A percentile compares a stretch with the other conserved stretches of the same genome.
Evolutionary conservation across 306 rosid species (phyloP).

Genomic region (Cucumis cinereus): DNA sequence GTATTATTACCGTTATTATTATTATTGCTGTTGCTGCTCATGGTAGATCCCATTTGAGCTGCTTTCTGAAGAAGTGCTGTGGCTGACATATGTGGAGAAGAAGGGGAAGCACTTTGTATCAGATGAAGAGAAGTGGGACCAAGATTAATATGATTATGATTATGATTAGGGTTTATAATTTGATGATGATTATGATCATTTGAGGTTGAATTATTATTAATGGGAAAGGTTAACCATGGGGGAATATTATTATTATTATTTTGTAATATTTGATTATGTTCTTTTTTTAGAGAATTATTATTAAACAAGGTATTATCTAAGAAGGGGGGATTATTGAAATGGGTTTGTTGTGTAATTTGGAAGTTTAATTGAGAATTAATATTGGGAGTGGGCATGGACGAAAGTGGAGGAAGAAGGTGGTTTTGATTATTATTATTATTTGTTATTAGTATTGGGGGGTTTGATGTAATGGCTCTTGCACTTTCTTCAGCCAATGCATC

Average conservation of each 20-base stretch:
- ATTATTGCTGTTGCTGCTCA: slow-evolving; percentile 12
- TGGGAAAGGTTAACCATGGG: slow-evolving; percentile 35
- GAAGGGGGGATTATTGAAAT: slow-evolving; percentile 20
- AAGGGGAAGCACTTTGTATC: slow-evolving; percentile 20
- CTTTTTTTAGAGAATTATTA: neutral
- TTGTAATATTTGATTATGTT: neutral
- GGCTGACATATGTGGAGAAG: slow-evolving; percentile 88
- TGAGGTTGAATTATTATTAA: neutral
- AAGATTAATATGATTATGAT: slow-evolving; percentile 27
- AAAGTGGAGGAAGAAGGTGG: slow-evolving; percentile 10
- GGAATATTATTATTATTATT: slow-evolving; percentile 16
- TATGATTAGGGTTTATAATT: slow-evolving; percentile 73
- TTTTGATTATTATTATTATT: slow-evolving; percentile 10
- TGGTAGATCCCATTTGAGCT: slow-evolving; percentile 89
- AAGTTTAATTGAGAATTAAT: neutral
- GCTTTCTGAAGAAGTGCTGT: slow-evolving; percentile 96
- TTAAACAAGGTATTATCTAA: slow-evolving; percentile 20
- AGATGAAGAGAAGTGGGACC: slow-evolving; percentile 35
- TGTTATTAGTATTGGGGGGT: slow-evolving; percentile 30
- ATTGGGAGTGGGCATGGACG: neutral
- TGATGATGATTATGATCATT: slow-evolving; percentile 1
- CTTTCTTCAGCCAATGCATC: slow-evolving; percentile 91
- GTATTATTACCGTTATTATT: neutral
- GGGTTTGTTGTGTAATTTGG: neutral
- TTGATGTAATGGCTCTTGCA: slow-evolving; percentile 44